Percentiles rank a stretch among this genome's conserved stretches.
phyloP scores from a whole-genome alignment of 1,284 basidiomycete species.

The Ustilago trichophora region DNA sequence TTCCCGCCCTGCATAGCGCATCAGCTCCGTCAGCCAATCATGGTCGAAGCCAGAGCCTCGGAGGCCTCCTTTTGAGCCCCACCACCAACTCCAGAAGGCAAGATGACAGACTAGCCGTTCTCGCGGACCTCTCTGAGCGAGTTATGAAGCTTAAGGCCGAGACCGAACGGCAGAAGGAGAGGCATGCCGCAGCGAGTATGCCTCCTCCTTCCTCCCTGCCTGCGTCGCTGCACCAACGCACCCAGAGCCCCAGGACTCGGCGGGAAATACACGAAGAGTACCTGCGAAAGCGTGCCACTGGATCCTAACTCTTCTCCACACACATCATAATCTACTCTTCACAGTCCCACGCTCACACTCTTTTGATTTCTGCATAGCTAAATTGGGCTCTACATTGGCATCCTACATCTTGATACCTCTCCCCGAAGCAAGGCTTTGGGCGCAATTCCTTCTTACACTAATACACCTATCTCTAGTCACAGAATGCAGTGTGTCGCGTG shows the following conservation, averaged over 20 bases:
- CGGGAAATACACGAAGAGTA: conserved; percentile 38
- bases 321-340: too few relatives aligned
- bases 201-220: conserved; percentile 17
- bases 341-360: too few relatives aligned
- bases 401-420: background rate
- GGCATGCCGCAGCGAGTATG: conserved; percentile 21
- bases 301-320: background rate
- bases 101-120: conserved; percentile 25
- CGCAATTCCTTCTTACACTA: too few relatives aligned
- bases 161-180: conserved; percentile 14
- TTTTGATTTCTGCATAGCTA: too few relatives aligned
- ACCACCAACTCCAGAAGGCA: too few relatives aligned
- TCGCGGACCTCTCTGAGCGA: conserved; percentile 35
- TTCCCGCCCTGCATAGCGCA: background rate
- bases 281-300: conserved; percentile 13
- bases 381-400: too few relatives aligned
- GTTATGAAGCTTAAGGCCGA: conserved; percentile 24
- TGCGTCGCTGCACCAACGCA: conserved; percentile 2
- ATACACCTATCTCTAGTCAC: too few relatives aligned
- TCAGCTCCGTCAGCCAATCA: background rate
- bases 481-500: too few relatives aligned
- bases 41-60: conserved; percentile 6
- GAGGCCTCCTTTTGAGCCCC: background rate
- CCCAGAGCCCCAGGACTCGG: conserved; percentile 13
- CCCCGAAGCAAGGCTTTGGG: too few relatives aligned